These are phyloP conservation scores for Epithele typhae DNA, from an alignment of 768 basidiomycete species.

Conservation along the genomic window DNA sequence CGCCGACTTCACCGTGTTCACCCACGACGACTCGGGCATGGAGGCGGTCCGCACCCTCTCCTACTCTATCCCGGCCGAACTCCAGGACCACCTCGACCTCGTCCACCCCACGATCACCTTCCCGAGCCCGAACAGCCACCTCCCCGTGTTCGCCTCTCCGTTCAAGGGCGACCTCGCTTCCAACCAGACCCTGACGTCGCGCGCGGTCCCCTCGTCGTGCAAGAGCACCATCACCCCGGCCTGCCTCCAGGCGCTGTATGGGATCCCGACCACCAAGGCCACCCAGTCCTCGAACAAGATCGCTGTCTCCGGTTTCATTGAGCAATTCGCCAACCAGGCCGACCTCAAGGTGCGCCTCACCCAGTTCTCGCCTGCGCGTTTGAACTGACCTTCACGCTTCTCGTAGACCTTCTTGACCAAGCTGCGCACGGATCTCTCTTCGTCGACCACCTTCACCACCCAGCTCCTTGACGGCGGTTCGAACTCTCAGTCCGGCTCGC, in stretches of 20 bases:
- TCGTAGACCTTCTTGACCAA: constrained; percentile 45
- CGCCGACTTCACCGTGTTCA: constrained; percentile 27
- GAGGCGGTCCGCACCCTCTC: constrained; percentile 25
- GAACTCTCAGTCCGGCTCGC: constrained; percentile 34
- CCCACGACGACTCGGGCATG: constrained; percentile 18
- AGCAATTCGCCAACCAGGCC: constrained; percentile 23
- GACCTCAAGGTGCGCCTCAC: constrained; percentile 32
- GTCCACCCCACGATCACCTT: constrained; percentile 29
- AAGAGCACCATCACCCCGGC: constrained; percentile 22
- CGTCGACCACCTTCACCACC: constrained; percentile 14
- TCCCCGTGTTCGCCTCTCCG: constrained; percentile 13
- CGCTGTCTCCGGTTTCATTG: constrained; percentile 31
- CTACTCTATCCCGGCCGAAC: constrained; percentile 27
- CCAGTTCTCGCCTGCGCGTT: not conserved
- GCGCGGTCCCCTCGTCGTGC: constrained; percentile 20
- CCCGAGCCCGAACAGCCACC: constrained; percentile 9
- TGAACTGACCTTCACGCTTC: constrained; percentile 9
- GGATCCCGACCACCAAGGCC: constrained; percentile 20
- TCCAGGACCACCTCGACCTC: constrained; percentile 24
- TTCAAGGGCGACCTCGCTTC: constrained; percentile 14
- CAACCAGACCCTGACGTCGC: constrained; percentile 18
- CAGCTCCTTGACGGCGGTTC: constrained; percentile 47
- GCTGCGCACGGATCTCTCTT: constrained; percentile 12
- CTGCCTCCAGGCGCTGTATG: constrained; percentile 30
- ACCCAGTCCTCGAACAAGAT: constrained; percentile 23